Base-by-base conservation (phyloP, 352 stramenopile species). In the Pythium angustatum region DNA sequence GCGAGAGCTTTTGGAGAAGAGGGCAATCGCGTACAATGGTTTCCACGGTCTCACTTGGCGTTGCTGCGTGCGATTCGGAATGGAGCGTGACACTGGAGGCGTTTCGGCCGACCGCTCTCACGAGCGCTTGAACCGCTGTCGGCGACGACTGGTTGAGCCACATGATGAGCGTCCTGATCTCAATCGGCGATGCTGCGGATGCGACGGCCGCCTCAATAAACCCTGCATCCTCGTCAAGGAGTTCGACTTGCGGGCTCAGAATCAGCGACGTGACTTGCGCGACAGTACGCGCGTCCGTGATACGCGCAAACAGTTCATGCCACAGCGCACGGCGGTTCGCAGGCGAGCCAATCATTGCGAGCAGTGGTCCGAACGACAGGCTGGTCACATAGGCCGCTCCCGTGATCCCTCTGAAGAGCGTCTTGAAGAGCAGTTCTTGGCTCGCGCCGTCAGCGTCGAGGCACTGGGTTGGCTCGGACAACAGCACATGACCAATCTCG, bases 91-190 rank as follows among this genome's bases (percentile, higher is more conserved):
- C 24, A 1, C 33, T 17, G 9, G 44, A 14, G 2, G 28, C 50
- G 19, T 27, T 52, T 0, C 1, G 17, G 0, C 50, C 40, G 5
- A 67, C 24, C 2, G 60, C 60, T 14, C 31, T 12, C 11, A 67
- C 34, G 2, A 67, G 22, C 3, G 60, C 31, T 26, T 57, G 50
- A 15, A 62, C 50, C 2, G 60, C 22, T 3, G 31, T 19, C 11
- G 60, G 51, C 14, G 52, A 41, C 5, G 60, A 67, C 30, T 61
- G 6, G 14, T 34, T 61, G 40, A 62, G 45, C 60, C 60, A 67
- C 41, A 67, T 27, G 5, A 41, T n/a, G 10, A 67, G 27, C 11
- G 41, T 41, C 10, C 48, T 41, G 41, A 67, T 36, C 1, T 27
- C 21, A 4, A 51, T 27, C 5, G 30, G 31, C 17, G 19, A 9